phyloP scores from a whole-genome alignment of 495 filamentous ascomycete species.

The Parathielavia appendiculata region DNA sequence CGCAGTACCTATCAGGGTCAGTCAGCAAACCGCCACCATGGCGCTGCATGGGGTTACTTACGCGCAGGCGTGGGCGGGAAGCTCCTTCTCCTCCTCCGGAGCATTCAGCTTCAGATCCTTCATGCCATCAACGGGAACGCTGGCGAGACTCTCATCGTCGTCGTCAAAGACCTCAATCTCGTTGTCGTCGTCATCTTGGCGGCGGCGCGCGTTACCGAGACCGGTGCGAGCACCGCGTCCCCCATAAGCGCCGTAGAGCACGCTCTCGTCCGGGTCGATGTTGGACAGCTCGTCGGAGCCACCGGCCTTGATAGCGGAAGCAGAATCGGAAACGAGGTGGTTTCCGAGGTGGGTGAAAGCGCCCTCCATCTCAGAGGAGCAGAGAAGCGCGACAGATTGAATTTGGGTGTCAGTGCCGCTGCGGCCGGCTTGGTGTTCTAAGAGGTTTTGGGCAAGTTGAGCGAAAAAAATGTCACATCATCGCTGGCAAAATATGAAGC shows the following conservation, averaged over 20 bases:
- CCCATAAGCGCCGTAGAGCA: constrained; percentile 62
- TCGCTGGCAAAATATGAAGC: constrained; percentile 19
- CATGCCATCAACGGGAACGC: constrained; percentile 70
- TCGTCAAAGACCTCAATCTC: constrained; percentile 82
- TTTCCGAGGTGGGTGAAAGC: constrained; percentile 83
- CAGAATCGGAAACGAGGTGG: constrained; percentile 69
- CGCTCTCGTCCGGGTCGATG: constrained; percentile 70
- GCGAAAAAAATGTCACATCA: constrained; percentile 32
- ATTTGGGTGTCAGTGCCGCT: constrained; percentile 1
- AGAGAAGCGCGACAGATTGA: constrained; percentile 12
- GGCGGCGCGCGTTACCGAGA: constrained; percentile 46
- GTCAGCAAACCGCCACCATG: constrained; percentile 8
- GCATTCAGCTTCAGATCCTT: constrained; percentile 60
- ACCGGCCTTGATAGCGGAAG: constrained; percentile 66
- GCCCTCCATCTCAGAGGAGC: constrained; percentile 57
- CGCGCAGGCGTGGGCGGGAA: constrained; percentile 95
- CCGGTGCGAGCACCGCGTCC: constrained; percentile 53
- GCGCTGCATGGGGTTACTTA: constrained; percentile 45
- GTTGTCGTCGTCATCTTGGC: constrained; percentile 78
- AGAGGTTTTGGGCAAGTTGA: constrained; percentile 13
- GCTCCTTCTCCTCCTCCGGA: constrained; percentile 78
- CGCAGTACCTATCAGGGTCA: constrained; percentile 68
- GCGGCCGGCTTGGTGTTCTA: constrained; percentile 8
- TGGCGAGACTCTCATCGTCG: constrained; percentile 88
- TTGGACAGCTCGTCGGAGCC: constrained; percentile 56